phyloP scores from a whole-genome alignment of 352 stramenopile genomes.

The Pythium insidiosum region DNA sequence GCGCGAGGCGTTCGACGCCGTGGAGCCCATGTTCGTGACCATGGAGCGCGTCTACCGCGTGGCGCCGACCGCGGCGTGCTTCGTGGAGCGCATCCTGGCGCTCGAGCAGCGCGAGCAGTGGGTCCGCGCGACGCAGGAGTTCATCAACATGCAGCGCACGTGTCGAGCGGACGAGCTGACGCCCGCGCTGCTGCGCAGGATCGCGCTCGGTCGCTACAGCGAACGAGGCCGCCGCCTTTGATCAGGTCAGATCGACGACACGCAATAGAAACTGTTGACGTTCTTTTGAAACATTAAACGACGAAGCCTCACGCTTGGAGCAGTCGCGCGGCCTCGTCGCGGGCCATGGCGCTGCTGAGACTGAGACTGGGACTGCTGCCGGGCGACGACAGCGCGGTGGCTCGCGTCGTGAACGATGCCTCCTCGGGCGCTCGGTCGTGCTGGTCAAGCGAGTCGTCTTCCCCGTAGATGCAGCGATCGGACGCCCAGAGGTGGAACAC shows the following conservation, averaged over 20 bases:
- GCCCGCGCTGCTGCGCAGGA: constrained; percentile 35
- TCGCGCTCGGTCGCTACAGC: constrained; percentile 58
- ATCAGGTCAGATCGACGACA: too few relatives aligned
- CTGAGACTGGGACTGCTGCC: too few relatives aligned
- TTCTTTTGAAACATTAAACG: too few relatives aligned
- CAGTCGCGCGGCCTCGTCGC: too few relatives aligned
- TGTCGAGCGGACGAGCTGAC: constrained; percentile 43
- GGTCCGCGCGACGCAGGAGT: constrained; percentile 52
- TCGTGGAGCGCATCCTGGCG: constrained; percentile 69
- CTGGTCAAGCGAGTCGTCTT: too few relatives aligned
- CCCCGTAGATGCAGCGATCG: constrained; percentile 64
- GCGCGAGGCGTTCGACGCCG: constrained; percentile 34
- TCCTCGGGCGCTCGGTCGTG: too few relatives aligned
- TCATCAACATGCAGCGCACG: constrained; percentile 67
- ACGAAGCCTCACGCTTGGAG: too few relatives aligned
- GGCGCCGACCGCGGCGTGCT: constrained; percentile 41
- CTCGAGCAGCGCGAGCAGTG: constrained; percentile 62
- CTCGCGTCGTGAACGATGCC: too few relatives aligned
- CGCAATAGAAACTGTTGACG: too few relatives aligned
- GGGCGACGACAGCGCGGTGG: too few relatives aligned
- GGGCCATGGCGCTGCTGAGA: too few relatives aligned
- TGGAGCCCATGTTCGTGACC: constrained; percentile 56
- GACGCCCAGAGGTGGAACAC: constrained; percentile 77
- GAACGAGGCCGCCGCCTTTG: constrained; percentile 23
- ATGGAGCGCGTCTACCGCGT: constrained; percentile 52